phyloP scores from a whole-genome alignment of 805 yeast species.

The Brettanomyces nanus region DNA sequence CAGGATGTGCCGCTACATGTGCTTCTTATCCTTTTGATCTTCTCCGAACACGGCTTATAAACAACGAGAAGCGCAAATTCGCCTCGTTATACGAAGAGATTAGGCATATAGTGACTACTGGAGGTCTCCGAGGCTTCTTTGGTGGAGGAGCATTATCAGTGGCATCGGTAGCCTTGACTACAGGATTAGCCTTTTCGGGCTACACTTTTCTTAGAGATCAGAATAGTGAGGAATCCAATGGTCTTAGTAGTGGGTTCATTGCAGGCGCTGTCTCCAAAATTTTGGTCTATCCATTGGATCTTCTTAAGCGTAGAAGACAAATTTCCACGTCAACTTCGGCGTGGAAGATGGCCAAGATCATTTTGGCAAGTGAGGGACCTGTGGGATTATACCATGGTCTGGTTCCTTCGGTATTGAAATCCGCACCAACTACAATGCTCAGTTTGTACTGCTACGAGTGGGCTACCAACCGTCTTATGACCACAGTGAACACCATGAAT shows the following conservation, averaged over 20 bases:
- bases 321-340: conserved; percentile 28
- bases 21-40: conserved; percentile 85
- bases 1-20: conserved; percentile 70
- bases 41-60: conserved; percentile 80
- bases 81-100: conserved; percentile 29
- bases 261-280: conserved; percentile 77
- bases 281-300: conserved; percentile 77
- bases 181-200: conserved; percentile 68
- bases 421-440: conserved; percentile 62
- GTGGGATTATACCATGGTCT: conserved; percentile 71
- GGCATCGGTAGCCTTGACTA: conserved; percentile 56
- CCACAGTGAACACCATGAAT: background rate
- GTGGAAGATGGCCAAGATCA: conserved; percentile 24
- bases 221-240: conserved; percentile 29
- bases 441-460: conserved; percentile 28
- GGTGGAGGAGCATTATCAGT: conserved; percentile 45
- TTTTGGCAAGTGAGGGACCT: conserved; percentile 50
- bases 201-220: conserved; percentile 43
- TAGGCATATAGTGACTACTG: conserved; percentile 21
- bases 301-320: conserved; percentile 71
- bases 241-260: conserved; percentile 56
- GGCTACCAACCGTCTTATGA: conserved; percentile 18
- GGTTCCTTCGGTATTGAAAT: conserved; percentile 59
- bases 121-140: conserved; percentile 40
- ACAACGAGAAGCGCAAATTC: conserved; percentile 36